Evolutionary conservation across 2,329 filamentous ascomycete genomes (phyloP).

Genomic region (Hirsutella rhossiliensis): DNA sequence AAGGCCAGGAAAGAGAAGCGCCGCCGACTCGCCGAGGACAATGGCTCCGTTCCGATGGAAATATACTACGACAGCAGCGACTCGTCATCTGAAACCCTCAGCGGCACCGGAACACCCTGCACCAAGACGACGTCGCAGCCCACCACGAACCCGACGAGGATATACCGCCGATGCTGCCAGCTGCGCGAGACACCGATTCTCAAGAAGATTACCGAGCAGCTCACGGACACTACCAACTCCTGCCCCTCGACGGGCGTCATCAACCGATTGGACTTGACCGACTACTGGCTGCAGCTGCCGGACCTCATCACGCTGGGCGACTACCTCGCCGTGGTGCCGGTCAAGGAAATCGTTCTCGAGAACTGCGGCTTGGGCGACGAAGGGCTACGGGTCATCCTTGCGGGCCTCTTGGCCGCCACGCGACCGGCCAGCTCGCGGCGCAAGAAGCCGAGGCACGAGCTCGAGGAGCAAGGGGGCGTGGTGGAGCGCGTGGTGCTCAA

Average conservation of each 20-base stretch:
- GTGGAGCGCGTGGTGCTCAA: slow-evolving; percentile 82
- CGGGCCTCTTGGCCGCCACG: slow-evolving; percentile 72
- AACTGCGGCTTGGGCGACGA: slow-evolving; percentile 82
- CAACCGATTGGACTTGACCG: slow-evolving; percentile 69
- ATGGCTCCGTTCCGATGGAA: slow-evolving; percentile 77
- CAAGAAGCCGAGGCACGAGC: slow-evolving; percentile 30
- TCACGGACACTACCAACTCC: slow-evolving; percentile 57
- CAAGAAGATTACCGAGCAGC: slow-evolving; percentile 83
- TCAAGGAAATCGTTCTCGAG: slow-evolving; percentile 76
- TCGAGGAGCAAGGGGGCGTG: slow-evolving; percentile 50
- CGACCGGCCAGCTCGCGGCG: slow-evolving; percentile 42
- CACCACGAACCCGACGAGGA: slow-evolving; percentile 81
- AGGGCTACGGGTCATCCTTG: slow-evolving; percentile 73
- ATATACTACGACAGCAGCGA: slow-evolving; percentile 61
- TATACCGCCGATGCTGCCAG: slow-evolving; percentile 91
- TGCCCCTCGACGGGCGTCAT: slow-evolving; percentile 62
- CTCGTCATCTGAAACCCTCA: slow-evolving; percentile 27
- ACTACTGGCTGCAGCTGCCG: slow-evolving; percentile 69
- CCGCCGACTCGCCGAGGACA: slow-evolving; percentile 72
- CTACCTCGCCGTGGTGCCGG: slow-evolving; percentile 85
- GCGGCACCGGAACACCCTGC: slow-evolving; percentile 10
- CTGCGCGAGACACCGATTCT: slow-evolving; percentile 84
- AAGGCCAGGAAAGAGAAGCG: slow-evolving; percentile 89
- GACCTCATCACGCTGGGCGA: slow-evolving; percentile 85
- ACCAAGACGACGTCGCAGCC: slow-evolving; percentile 34